Base-by-base conservation (phyloP, 345 rosid species). In the Rhodamnia rubescens region DNA sequence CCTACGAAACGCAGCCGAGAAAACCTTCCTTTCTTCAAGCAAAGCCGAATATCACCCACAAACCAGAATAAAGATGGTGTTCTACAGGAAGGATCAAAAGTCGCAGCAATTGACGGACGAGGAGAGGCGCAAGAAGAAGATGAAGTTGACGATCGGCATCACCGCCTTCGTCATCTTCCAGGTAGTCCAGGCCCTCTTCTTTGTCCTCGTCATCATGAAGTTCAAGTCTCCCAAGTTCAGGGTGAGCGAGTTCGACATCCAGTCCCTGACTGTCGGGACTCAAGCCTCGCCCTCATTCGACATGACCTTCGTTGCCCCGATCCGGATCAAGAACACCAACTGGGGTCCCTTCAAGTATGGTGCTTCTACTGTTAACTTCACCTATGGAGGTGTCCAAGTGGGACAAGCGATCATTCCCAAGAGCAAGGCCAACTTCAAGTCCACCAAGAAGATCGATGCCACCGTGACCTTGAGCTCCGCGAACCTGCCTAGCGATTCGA, bases 301-400 rank as follows among this genome's bases (percentile, higher is more conserved):
- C 86, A 26, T 83, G 84, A 51, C 32, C 36, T 83, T 88, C 4
- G 22, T 57, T 5, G 86, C 86, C 8, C 85, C 87, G 7, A 83
- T 88, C 49, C 81, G 82, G 82, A 61, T 88, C 84, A 88, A 85
- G 89, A 85, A 85, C 86, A 29, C 86, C 56, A 88, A 88, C 82
- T 87, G 84, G 82, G 86, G 88, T 12, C 88, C 86, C 26, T 87
- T 75, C 81, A 87, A 87, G 82, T 88, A 61, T 42, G 49, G 80
- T 7, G 85, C 85, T 18, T 21, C 85, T 57, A 83, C 81, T 18
- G 82, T 85, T 26, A 24, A 44, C 29, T 83, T 88, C 84, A 14
- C 24, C 49, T 88, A 83, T 8, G 84, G 84, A 0, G 89, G 86
- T 4, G 74, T 75, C 3, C 29, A 29, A 4, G 87, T 88, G n/a